Conservation (phyloP, 257 asterid species). For the Fraxinus excelsior region DNA sequence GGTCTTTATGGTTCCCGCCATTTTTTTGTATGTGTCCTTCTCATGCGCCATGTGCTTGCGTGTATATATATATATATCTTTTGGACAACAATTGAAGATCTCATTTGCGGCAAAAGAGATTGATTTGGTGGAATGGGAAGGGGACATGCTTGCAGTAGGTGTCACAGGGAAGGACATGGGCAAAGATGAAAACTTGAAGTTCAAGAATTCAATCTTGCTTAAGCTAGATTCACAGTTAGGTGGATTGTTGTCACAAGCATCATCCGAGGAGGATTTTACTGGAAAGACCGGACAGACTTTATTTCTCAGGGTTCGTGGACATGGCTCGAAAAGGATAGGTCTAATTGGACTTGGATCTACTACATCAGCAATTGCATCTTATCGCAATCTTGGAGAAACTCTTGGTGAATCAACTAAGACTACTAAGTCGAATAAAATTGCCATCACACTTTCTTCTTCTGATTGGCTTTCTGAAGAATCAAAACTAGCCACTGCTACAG, state of each 20-base stretch:
- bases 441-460: conserved; percentile 77
- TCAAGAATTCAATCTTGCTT: conserved; percentile 65
- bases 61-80: too few species aligned
- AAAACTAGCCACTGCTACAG: conserved; percentile 73
- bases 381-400: conserved; percentile 85
- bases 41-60: not conserved
- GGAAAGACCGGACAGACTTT: conserved; percentile 91
- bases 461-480: conserved; percentile 57
- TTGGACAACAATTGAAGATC: too few species aligned
- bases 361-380: conserved; percentile 51
- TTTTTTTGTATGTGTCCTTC: not conserved
- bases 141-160: conserved; percentile 91
- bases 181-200: conserved; percentile 71
- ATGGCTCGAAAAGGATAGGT: conserved; percentile 79
- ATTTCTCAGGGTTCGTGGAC: conserved; percentile 71
- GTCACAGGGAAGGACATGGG: conserved; percentile 84
- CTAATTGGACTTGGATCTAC: conserved; percentile 79
- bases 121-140: conserved; percentile 90
- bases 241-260: conserved; percentile 76
- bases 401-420: conserved; percentile 89
- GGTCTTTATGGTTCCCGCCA: not conserved
- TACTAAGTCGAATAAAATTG: conserved; percentile 67
- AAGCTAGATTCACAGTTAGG: conserved; percentile 70
- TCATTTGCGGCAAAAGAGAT: conserved; percentile 70
- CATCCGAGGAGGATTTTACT: conserved; percentile 85